phyloP scores from a whole-genome alignment of 2,329 filamentous ascomycete genomes.

The Xylogone sp. region DNA sequence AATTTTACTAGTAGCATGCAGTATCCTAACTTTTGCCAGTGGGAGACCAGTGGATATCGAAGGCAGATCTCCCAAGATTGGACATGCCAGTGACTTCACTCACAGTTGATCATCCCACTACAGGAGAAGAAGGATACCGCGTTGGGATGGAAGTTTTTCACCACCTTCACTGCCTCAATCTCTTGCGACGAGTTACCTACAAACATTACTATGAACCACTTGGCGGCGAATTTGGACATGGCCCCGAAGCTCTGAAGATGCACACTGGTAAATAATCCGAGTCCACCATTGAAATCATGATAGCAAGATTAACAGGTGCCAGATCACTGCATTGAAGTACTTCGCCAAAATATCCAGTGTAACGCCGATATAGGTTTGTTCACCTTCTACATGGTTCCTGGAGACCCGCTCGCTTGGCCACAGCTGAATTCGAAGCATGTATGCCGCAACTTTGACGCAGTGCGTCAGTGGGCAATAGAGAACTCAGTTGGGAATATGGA shows the following conservation, averaged over 20 bases:
- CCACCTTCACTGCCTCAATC: conserved; percentile 34
- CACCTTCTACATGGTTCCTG: conserved; percentile 44
- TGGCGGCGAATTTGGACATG: conserved; percentile 45
- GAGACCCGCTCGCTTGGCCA: conserved; percentile 46
- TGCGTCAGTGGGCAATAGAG: conserved; percentile 48
- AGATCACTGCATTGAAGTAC: conserved; percentile 52
- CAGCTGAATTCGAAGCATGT: conserved; percentile 50
- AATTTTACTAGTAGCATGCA: background rate
- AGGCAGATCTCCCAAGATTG: conserved; percentile 48
- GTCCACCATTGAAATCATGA: conserved; percentile 3
- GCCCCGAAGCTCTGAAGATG: conserved; percentile 36
- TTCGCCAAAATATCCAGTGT: conserved; percentile 51
- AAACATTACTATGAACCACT: conserved; percentile 45
- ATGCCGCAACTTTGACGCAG: conserved; percentile 49
- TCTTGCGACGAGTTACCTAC: conserved; percentile 41
- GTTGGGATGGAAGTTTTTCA: conserved; percentile 44
- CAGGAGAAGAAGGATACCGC: conserved; percentile 55
- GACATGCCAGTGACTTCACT: conserved; percentile 48
- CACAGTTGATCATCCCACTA: conserved; percentile 51
- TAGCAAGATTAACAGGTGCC: background rate
- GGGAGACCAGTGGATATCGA: conserved; percentile 57
- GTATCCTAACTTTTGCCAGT: conserved; percentile 32
- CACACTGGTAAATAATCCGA: conserved; percentile 27
- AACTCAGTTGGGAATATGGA: conserved; percentile 40
- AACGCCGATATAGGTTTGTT: conserved; percentile 52